A percentile compares a stretch with the other conserved stretches of the same genome.
Conservation (phyloP, 2,329 filamentous ascomycete genomes). For the Hypoxylon sp. region DNA sequence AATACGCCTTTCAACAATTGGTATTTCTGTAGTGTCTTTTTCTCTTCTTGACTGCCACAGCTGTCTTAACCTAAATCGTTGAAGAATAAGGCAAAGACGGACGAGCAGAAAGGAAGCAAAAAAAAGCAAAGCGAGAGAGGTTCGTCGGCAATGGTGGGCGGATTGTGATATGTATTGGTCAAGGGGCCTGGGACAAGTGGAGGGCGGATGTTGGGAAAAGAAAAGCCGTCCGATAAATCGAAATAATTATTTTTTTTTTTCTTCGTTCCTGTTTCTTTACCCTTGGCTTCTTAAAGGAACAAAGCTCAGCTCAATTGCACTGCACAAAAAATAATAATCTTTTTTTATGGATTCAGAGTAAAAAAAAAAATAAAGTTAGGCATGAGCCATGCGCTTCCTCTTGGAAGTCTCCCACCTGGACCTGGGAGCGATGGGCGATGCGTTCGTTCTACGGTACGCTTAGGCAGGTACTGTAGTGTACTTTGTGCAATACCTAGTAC, state of each 20-base stretch:
- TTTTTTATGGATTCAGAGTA: slow-evolving; percentile 39
- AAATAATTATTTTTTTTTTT: slow-evolving; percentile 34
- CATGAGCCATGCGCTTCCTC: neutral
- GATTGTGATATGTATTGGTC: slow-evolving; percentile 44
- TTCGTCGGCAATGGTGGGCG: slow-evolving; percentile 44
- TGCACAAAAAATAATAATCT: slow-evolving; percentile 40
- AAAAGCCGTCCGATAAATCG: slow-evolving; percentile 40
- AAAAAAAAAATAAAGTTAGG: neutral
- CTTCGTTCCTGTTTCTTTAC: slow-evolving; percentile 5
- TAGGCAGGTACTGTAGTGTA: slow-evolving; percentile 33
- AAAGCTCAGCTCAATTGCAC: slow-evolving; percentile 33
- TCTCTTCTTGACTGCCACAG: slow-evolving; percentile 25
- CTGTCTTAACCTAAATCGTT: slow-evolving; percentile 46
- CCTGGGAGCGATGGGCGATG: slow-evolving; percentile 4
- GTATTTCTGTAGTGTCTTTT: neutral
- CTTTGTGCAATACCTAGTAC: slow-evolving; percentile 11
- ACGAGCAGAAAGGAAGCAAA: slow-evolving; percentile 34
- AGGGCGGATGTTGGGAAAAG: slow-evolving; percentile 39
- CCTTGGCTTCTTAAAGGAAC: slow-evolving; percentile 37
- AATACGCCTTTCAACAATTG: slow-evolving; percentile 26
- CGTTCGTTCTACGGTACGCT: slow-evolving; percentile 26
- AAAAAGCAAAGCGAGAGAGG: slow-evolving; percentile 45
- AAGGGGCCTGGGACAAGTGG: slow-evolving; percentile 33
- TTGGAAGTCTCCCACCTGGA: neutral
- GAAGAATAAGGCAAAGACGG: slow-evolving; percentile 37